Evolutionary conservation across 192 early-diverging fungal genomes (phyloP), one percentile per base, ranked within the genome.

Genomic region (Cladochytrium replicatum): DNA sequence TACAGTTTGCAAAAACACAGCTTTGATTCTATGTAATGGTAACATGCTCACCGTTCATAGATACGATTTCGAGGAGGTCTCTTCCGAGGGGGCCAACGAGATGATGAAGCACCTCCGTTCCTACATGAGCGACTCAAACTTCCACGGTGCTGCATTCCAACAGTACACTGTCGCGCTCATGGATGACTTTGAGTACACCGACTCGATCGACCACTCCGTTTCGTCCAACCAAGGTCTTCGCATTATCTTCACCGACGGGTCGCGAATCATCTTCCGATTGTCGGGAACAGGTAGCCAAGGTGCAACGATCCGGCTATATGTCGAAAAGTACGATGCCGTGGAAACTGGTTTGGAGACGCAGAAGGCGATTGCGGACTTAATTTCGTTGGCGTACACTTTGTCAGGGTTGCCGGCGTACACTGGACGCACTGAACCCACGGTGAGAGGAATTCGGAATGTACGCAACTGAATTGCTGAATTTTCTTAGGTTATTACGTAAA

Each of bases 51-150:
- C n/a, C n/a, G n/a, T n/a, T n/a, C 34, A 17, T 53, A 80, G 93
- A 65, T 94, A 93, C 57, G 95, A 98, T 67, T 98, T 91, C 61
- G 95, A 98, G 60, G 93, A 96, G 45, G 95, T 98, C 25, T 86
- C 84, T n/a, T 66, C 77, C 23, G 80, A 80, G 3, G 70, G 70
- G 24, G 95, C 90, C 11, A 71, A 68, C 17, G 67, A 84, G 61
- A 82, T 96, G 78, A 83, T 93, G 37, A 71, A 72, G 3, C 77
- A 70, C 43, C 71, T 98, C 50, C 80, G 80, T 41, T 46, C 51
- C 45, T 73, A 78, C 41, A 57, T 67, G 19, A 60, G 55, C 21
- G 71, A 61, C 2, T 41, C 44, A 17, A 29, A 17, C 21, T 74
- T 82, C 39, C 76, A 68, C 48, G 80, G 69, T 0, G 58, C 50